Evolutionary conservation across 2,329 filamentous ascomycete genomes (phyloP).

Genomic region (Kalmusia sp.): DNA sequence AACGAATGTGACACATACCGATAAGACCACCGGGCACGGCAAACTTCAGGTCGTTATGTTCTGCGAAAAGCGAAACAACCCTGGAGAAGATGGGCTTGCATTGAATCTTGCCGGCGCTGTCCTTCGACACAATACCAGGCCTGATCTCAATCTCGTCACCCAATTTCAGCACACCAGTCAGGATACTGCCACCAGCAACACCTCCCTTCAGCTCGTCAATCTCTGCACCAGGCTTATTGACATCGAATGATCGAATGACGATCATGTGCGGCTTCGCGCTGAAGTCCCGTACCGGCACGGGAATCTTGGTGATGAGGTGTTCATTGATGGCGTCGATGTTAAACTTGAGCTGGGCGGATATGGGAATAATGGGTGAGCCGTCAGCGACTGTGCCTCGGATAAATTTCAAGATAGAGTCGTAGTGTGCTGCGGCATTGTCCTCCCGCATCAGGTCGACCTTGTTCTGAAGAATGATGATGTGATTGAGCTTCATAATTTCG

Average conservation of each 20-base stretch:
- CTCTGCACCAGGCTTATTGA: slow-evolving; percentile 99
- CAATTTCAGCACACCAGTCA: slow-evolving; percentile 95
- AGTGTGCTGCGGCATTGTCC: slow-evolving; percentile 91
- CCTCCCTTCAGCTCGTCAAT: slow-evolving; percentile 98
- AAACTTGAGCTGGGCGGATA: slow-evolving; percentile 97
- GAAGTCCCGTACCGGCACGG: slow-evolving; percentile 90
- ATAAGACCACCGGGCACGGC: slow-evolving; percentile 97
- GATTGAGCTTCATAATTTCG: slow-evolving; percentile 99
- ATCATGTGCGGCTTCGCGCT: slow-evolving; percentile 96
- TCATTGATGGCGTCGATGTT: slow-evolving; percentile 99
- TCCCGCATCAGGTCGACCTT: slow-evolving; percentile 99
- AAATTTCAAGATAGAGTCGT: slow-evolving; percentile 97
- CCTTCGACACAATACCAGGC: slow-evolving; percentile 96
- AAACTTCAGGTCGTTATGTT: slow-evolving; percentile 98
- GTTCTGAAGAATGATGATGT: slow-evolving; percentile 99
- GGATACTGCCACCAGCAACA: slow-evolving; percentile 95
- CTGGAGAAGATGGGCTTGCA: slow-evolving; percentile 97
- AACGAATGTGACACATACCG: slow-evolving; percentile 48
- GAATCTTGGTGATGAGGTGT: slow-evolving; percentile 92
- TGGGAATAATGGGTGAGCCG: slow-evolving; percentile 93
- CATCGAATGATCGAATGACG: slow-evolving; percentile 98
- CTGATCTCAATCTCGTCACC: slow-evolving; percentile 98
- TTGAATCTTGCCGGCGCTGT: slow-evolving; percentile 90
- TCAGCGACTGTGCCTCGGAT: slow-evolving; percentile 97
- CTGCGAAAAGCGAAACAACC: slow-evolving; percentile 93